Conservation (phyloP, 176 grass and related monocot species). For the Aegilops bicornis region DNA sequence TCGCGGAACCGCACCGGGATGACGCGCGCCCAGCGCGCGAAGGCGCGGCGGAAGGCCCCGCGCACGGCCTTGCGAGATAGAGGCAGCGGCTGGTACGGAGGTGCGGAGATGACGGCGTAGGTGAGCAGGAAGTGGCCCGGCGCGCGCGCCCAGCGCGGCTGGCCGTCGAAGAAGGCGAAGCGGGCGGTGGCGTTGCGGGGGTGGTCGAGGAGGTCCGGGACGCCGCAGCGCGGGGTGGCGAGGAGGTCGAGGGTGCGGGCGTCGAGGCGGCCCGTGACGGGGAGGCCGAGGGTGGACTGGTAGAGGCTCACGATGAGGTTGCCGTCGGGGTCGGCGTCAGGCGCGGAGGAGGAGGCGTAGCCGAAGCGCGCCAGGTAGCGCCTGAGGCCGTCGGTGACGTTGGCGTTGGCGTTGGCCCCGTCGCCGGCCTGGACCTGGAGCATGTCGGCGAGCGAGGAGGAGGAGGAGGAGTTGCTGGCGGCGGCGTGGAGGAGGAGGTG, state of each 20-base stretch:
- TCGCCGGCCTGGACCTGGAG: too few species aligned
- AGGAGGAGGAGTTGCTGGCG: neutral
- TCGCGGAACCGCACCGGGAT: constrained; percentile 13
- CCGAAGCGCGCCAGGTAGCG: constrained; percentile 26
- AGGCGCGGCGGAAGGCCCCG: neutral
- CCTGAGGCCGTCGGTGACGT: neutral
- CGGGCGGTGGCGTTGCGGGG: too few species aligned
- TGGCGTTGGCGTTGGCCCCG: neutral
- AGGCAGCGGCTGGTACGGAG: neutral
- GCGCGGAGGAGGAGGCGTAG: neutral
- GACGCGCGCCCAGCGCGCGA: constrained; percentile 15
- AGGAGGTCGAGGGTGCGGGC: neutral
- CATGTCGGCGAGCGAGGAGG: neutral
- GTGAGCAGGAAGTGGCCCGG: too few species aligned
- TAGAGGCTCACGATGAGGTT: neutral
- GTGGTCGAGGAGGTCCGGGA: neutral
- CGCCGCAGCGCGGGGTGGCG: constrained; percentile 20
- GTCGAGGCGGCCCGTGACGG: constrained; percentile 13
- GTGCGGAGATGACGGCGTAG: neutral
- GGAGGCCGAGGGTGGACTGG: constrained; percentile 15
- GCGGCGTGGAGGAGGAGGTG: neutral
- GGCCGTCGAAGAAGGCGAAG: too few species aligned
- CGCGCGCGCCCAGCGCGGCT: too few species aligned
- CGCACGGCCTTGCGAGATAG: neutral
- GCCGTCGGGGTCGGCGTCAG: neutral